Evolutionary conservation across 768 basidiomycete species (phyloP).

Genomic region (Mycena vitilis): DNA sequence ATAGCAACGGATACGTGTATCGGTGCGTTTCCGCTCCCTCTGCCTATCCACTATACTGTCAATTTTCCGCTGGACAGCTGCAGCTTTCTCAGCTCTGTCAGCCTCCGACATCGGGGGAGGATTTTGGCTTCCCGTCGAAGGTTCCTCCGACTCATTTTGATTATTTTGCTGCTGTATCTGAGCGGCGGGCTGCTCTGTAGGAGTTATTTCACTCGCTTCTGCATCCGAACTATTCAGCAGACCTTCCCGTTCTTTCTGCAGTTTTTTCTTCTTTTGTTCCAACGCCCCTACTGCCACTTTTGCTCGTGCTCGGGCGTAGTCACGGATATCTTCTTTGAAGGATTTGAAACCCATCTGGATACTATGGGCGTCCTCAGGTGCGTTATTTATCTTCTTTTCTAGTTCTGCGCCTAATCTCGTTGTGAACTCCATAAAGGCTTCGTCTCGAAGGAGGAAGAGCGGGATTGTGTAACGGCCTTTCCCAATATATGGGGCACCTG

Average conservation of each 20-base stretch:
- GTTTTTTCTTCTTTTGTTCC: slow-evolving; percentile 5
- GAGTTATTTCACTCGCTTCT: background rate
- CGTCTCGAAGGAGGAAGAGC: slow-evolving; percentile 4
- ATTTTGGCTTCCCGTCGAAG: no score
- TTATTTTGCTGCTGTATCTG: no score
- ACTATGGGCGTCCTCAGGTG: background rate
- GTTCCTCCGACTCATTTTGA: no score
- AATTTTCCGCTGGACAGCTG: background rate
- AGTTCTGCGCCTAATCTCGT: background rate
- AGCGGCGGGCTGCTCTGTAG: no score
- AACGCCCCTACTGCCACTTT: background rate
- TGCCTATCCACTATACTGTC: background rate
- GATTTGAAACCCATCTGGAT: background rate
- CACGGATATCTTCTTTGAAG: background rate
- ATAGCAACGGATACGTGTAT: background rate
- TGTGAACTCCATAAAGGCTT: background rate
- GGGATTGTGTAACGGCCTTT: slow-evolving; percentile 32
- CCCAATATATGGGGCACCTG: slow-evolving; percentile 28
- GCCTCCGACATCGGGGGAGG: no score
- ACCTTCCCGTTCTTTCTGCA: no score
- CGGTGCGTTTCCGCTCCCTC: background rate
- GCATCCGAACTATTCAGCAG: no score
- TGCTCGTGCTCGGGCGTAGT: background rate
- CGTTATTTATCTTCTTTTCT: background rate
- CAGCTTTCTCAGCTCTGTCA: no score